Conservation (phyloP, 2,329 filamentous ascomycete genomes). For the Stenocarpella maydis region DNA sequence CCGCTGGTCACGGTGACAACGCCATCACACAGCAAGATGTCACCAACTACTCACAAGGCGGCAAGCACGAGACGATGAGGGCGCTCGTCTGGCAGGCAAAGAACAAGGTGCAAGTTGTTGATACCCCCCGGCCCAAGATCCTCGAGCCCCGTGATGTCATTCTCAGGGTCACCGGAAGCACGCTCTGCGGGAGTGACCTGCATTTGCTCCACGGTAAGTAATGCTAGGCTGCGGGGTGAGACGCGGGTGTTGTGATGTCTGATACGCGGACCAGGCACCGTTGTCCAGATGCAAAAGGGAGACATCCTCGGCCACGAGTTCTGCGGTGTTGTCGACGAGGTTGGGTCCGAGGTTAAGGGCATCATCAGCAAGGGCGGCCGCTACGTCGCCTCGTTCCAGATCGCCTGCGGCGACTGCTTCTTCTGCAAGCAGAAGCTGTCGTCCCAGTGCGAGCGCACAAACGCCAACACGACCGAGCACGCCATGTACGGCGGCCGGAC, state of each 20-base stretch:
- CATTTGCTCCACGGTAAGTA: constrained; percentile 61
- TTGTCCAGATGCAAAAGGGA: constrained; percentile 68
- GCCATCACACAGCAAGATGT: constrained; percentile 74
- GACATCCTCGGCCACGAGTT: constrained; percentile 75
- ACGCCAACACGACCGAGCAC: constrained; percentile 74
- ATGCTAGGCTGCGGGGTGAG: not conserved
- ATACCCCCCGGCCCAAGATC: constrained; percentile 75
- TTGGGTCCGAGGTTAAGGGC: constrained; percentile 63
- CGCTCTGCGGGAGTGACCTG: constrained; percentile 66
- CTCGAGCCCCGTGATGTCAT: constrained; percentile 81
- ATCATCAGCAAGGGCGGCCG: constrained; percentile 68
- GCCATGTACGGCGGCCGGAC: constrained; percentile 83
- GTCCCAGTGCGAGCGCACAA: constrained; percentile 83
- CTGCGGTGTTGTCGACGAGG: constrained; percentile 61
- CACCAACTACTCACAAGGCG: constrained; percentile 60
- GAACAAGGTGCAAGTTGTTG: constrained; percentile 75
- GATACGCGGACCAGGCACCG: constrained; percentile 42
- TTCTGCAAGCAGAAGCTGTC: constrained; percentile 82
- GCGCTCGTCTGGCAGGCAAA: constrained; percentile 85
- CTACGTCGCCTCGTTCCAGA: constrained; percentile 88
- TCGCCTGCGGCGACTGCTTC: constrained; percentile 76
- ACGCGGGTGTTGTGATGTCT: not conserved
- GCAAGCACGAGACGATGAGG: constrained; percentile 73
- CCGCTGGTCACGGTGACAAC: constrained; percentile 72
- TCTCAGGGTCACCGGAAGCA: constrained; percentile 75